Base-by-base conservation (phyloP, 352 stramenopile species). In the Phytophthora chlamydospora region DNA sequence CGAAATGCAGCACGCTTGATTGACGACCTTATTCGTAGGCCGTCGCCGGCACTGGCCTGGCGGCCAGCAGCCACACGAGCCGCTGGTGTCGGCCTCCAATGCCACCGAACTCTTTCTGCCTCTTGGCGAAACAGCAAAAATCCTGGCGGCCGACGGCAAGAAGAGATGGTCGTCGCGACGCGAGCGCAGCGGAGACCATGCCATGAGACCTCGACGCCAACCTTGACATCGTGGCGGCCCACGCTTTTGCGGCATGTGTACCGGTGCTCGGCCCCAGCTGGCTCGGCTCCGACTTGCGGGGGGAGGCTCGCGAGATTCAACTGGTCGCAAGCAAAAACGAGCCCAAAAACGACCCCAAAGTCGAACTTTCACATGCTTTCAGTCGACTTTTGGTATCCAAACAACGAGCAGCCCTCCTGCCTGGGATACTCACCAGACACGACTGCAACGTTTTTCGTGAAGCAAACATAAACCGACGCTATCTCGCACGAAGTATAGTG, bases 101-200 rank as follows among this genome's bases (percentile, higher is more conserved):
- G 21, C 21, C 55, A 63, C 55, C 44, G 38, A 58, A 63, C 55
- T 35, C 44, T 44, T 58, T 57, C 45, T 34, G 55, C 45, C 29
- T 63, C 36, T 21, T 33, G 27, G 35, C 39, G 42, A 39, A 46
- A 61, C 27, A 52, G 41, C 33, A 45, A 46, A 60, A 52, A 52
- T 47, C 41, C 51, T 51, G n/a, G 52, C 47, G 2, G 12, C 19
- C 11, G 33, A 33, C 13, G n/a, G 11, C 43, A 27, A 13, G 24
- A 38, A 16, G 14, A 21, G 24, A 12, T 21, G 43, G 43, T 14
- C 13, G 19, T 49, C 13, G 43, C 27, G 21, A 16, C 17, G 17
- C 17, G 21, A 32, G 11, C 41, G 17, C n/a, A 24, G 10, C 34
- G 34, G 34, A 39, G 34, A 39, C 36, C 21, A 24, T 24, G 21